Percentiles rank a stretch among this genome's conserved stretches.
Conservation (phyloP, 2,329 filamentous ascomycete genomes). For the Dothiorella sarmentorum region DNA sequence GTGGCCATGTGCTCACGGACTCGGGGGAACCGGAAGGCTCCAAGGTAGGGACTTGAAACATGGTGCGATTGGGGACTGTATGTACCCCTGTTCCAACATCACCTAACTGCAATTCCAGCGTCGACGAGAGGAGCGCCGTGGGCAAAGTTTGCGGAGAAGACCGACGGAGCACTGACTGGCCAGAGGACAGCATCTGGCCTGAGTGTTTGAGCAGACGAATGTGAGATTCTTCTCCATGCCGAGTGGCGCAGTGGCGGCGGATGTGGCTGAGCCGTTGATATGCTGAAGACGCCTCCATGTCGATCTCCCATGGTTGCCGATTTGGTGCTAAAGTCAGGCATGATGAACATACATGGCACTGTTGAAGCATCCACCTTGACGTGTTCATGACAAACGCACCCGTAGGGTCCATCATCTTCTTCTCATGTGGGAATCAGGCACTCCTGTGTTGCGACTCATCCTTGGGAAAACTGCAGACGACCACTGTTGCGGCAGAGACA, state of each 20-base stretch:
- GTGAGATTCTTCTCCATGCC: too few relatives aligned
- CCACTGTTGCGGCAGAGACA: too few relatives aligned
- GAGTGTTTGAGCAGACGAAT: neutral
- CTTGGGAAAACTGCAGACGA: too few relatives aligned
- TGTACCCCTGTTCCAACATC: too few relatives aligned
- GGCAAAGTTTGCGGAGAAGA: neutral
- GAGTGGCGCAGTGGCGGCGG: neutral
- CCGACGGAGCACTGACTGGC: neutral
- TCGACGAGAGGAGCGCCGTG: neutral
- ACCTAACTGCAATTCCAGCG: neutral
- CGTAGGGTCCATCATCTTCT: too few relatives aligned
- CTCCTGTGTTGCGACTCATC: too few relatives aligned
- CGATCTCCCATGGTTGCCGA: conserved; percentile 5
- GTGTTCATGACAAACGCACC: too few relatives aligned
- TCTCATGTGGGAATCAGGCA: too few relatives aligned
- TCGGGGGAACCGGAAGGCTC: too few relatives aligned
- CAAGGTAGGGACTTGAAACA: too few relatives aligned
- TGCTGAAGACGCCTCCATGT: neutral
- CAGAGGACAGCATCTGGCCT: conserved; percentile 4
- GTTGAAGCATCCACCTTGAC: neutral
- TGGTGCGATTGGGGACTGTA: too few relatives aligned
- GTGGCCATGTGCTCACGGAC: too few relatives aligned
- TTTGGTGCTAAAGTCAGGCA: neutral
- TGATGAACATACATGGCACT: neutral
- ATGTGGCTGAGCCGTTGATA: neutral